Evolutionary conservation across 2,329 filamentous ascomycete species (phyloP).

Genomic region (Aspergillus sp.): DNA sequence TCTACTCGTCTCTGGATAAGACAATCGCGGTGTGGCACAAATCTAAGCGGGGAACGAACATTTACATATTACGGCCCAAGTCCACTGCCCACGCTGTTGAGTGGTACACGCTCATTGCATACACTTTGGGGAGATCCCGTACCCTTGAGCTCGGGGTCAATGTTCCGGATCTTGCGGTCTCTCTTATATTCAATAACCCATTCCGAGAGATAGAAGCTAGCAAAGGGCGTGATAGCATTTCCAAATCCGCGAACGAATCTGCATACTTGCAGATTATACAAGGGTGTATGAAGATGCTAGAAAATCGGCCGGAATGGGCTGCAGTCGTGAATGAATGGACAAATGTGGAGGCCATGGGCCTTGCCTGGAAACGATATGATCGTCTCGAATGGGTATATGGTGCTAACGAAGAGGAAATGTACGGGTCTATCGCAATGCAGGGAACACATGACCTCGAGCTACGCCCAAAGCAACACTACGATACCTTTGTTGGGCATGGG

Average conservation of each 20-base stretch:
- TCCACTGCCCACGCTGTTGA: slow-evolving; percentile 63
- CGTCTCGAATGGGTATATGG: slow-evolving; percentile 68
- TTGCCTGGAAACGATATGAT: slow-evolving; percentile 70
- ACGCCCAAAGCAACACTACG: slow-evolving; percentile 65
- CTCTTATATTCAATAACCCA: slow-evolving; percentile 58
- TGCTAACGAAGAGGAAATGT: slow-evolving; percentile 66
- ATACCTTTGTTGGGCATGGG: slow-evolving; percentile 48
- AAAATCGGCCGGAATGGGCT: slow-evolving; percentile 57
- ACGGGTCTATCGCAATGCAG: slow-evolving; percentile 67
- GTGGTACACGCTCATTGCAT: slow-evolving; percentile 67
- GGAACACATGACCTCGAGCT: slow-evolving; percentile 66
- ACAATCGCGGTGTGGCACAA: slow-evolving; percentile 64
- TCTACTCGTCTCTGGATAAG: slow-evolving; percentile 68
- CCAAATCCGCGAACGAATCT: slow-evolving; percentile 51
- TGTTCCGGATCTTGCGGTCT: slow-evolving; percentile 63
- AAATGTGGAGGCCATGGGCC: slow-evolving; percentile 58
- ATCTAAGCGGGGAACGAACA: slow-evolving; percentile 53
- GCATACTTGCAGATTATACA: slow-evolving; percentile 58
- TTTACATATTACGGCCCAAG: slow-evolving; percentile 62
- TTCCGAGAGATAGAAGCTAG: slow-evolving; percentile 51
- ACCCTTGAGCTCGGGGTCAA: slow-evolving; percentile 58
- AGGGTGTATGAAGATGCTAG: slow-evolving; percentile 59
- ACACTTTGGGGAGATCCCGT: slow-evolving; percentile 59
- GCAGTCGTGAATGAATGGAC: slow-evolving; percentile 61
- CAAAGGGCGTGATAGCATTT: slow-evolving; percentile 42